Evolutionary conservation across 164 flowering plant genomes (phyloP), one percentile per base, ranked within the genome.

Genomic region (Sextonia rubra): DNA sequence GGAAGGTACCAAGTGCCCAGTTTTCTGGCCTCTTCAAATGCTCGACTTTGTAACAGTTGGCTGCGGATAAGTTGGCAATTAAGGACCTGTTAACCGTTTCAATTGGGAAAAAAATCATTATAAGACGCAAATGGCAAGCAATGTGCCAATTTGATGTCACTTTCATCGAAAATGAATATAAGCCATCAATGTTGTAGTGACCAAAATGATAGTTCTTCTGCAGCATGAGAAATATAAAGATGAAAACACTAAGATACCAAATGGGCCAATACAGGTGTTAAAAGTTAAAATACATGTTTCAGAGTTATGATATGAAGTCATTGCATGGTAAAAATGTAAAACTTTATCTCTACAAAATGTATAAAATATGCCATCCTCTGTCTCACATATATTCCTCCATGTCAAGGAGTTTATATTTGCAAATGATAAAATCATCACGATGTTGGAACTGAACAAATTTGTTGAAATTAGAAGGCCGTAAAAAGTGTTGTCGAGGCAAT

Each of bases 11-110:
- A 61, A 95, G 66, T 44, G 92, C 93, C 99, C 99, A 95, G 68
- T 93, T 95, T 81, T 95, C 97, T 44, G 97, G 94, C 75, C 78
- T 82, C 79, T 93, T 92, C 87, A 95, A 84, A 77, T 95, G 98
- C 20, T 95, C 99, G 22, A 81, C 44, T 73, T 93, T 93, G 87
- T 95, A 95, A 87, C 96, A 93, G 75, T 95, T 91, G 68, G 98
- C 98, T 70, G 98, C 98, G 2, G 97, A 91, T 74, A 94, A 85
- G 74, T 94, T 94, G 66, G 98, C 98, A 82, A 95, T 64, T 55
- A 95, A 90, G 62, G 99, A 95, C 88, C 99, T 95, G 85, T 80
- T 23, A 7, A 70, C 47, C 44, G 8, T 37, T 37, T 37, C 44
- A 37, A 37, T 37, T 37, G 44, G 5, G 8, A 9, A 37, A 37